A percentile compares a stretch with the other conserved stretches of the same genome.
Evolutionary conservation across 805 yeast species (phyloP).

Genomic region (Lipomyces sp.): DNA sequence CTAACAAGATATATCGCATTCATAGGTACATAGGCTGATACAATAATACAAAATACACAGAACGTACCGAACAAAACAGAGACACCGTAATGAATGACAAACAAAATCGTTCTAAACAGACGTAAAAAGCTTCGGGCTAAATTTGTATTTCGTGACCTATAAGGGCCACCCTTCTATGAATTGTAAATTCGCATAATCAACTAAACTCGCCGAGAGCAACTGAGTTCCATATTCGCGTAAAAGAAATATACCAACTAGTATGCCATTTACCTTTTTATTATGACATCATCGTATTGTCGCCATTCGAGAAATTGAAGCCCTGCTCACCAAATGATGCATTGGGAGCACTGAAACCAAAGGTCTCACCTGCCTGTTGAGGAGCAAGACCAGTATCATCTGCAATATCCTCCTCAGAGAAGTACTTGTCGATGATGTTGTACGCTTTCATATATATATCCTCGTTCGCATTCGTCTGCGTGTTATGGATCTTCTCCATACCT

Average conservation of each 20-base stretch:
- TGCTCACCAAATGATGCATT: slow-evolving; percentile 48
- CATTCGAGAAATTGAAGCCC: slow-evolving; percentile 54
- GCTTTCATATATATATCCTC: slow-evolving; percentile 93
- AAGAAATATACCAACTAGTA: not conserved
- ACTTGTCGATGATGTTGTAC: slow-evolving; percentile 84
- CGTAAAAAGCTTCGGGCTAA: not conserved
- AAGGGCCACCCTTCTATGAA: not conserved
- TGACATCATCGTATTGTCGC: not conserved
- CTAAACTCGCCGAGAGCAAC: not conserved
- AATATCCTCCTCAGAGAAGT: slow-evolving; percentile 82
- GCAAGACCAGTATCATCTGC: slow-evolving; percentile 65
- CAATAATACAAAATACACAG: slow-evolving; percentile 3
- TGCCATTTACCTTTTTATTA: not conserved
- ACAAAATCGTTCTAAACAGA: slow-evolving; percentile 3
- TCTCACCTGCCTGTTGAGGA: slow-evolving; percentile 78
- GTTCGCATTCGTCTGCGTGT: slow-evolving; percentile 88
- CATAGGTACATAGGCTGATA: slow-evolving; percentile 6
- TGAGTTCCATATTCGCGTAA: not conserved
- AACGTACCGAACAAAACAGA: slow-evolving; percentile 4
- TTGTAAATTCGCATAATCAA: not conserved
- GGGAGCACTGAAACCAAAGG: slow-evolving; percentile 83
- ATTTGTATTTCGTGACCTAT: not conserved
- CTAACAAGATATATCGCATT: slow-evolving; percentile 6
- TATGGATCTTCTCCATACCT: slow-evolving; percentile 94
- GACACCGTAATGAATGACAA: slow-evolving; percentile 4